These are phyloP conservation scores for Cnidoscolus chayamansa DNA, from an alignment of 441 rosid genomes.

Conservation along the genomic window DNA sequence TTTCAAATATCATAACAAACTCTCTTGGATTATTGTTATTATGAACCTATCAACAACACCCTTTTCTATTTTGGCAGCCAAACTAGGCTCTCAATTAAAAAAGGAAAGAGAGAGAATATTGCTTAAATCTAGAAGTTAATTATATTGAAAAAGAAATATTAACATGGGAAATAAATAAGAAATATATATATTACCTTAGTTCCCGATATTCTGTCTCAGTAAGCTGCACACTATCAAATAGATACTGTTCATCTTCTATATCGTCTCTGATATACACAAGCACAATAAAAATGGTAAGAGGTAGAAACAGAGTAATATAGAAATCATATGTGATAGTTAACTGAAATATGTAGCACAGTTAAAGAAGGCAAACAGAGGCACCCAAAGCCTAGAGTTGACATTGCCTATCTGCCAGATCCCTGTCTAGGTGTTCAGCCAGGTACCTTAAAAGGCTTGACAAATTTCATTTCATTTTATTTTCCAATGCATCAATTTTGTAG, in stretches of 20 bases:
- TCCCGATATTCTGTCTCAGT: slow-evolving; percentile 69
- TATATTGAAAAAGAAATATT: background rate
- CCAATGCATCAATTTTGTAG: background rate
- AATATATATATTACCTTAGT: slow-evolving; percentile 41
- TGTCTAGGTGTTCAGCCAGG: background rate
- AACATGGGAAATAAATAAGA: slow-evolving; percentile 19
- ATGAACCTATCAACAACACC: background rate
- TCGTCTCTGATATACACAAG: slow-evolving; percentile 37
- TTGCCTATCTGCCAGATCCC: background rate
- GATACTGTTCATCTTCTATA: slow-evolving; percentile 53
- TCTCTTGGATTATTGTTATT: background rate
- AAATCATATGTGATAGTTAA: background rate
- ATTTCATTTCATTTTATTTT: no score
- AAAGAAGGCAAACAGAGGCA: background rate
- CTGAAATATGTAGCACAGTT: background rate
- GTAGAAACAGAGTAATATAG: slow-evolving; percentile 7
- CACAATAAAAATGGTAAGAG: slow-evolving; percentile 12
- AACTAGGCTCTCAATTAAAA: background rate
- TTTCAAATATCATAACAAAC: background rate
- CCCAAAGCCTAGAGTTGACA: background rate
- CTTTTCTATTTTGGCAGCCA: background rate
- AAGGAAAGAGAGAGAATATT: background rate
- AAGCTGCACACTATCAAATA: slow-evolving; percentile 69
- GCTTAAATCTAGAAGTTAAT: background rate
- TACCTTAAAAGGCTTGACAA: background rate